Base-by-base conservation (phyloP, 495 filamentous ascomycete genomes). In the Bombardia bombarda region DNA sequence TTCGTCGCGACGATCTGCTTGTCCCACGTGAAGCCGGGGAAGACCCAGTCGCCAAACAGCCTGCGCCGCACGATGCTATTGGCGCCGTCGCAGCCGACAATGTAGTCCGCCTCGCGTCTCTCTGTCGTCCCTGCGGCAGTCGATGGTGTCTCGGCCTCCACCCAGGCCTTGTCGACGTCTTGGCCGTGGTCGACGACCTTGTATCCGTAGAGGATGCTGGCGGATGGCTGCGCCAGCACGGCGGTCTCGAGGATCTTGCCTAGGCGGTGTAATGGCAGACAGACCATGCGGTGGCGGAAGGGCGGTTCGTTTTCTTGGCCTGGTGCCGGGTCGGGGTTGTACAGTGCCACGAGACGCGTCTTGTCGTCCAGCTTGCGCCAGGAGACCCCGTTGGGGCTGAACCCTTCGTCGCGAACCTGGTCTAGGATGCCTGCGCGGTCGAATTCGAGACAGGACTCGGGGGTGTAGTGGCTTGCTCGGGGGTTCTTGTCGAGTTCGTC, bases 1-100 rank as follows among this genome's bases (percentile, higher is more conserved):
- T 83, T 83, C n/a, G 77, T 78, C 22, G 78, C 78, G 24, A 83
- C 66, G 35, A 83, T 75, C 46, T 79, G 76, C 31, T 61, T 63
- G 28, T 78, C 63, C 63, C 73, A 69, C 4, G 78, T 83, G 44
- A 76, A 69, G 0, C 77, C 77, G 0, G 75, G 74, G 47, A 69
- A 80, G 9, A 63, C 55, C 20, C 14, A 19, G 12, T 73, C 66
- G 9, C 77, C 77, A 53, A 80, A 82, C 9, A 82, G 52, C 3
- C 63, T 63, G 32, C 65, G 66, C 22, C 77, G 63, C 2, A 81
- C 63, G 2, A 62, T 68, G 49, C 75, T 80, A 35, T 65, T 72
- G 1, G 74, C 78, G 10, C 78, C 78, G 56, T 83, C 78, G 49
- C 76, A 79, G 0, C 76, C 79, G 20, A 77, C 48, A 2, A 83